Percentiles rank a stretch among this genome's conserved stretches.
phyloP scores from a whole-genome alignment of 768 basidiomycete genomes.

The Chiua virens region DNA sequence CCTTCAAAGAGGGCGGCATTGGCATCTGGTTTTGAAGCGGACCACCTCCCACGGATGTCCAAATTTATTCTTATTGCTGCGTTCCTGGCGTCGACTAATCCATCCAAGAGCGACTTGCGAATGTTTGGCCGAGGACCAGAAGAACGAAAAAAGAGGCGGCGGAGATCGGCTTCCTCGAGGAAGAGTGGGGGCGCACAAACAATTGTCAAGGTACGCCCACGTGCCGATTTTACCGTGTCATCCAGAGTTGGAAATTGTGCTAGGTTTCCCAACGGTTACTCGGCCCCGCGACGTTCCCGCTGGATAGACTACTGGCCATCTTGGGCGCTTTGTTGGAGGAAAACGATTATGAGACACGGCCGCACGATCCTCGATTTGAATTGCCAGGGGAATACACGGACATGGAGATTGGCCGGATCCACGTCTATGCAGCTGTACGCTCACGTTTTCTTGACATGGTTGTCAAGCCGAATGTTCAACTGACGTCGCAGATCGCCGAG shows the following conservation, averaged over 20 bases:
- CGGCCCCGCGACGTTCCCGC: conserved; percentile 74
- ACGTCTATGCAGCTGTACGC: conserved; percentile 59
- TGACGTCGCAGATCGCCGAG: conserved; percentile 55
- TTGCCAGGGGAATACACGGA: conserved; percentile 74
- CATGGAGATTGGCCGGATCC: conserved; percentile 64
- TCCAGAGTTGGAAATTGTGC: background rate
- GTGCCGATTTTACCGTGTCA: background rate
- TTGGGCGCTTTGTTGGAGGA: conserved; percentile 77
- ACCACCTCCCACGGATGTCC: conserved; percentile 59
- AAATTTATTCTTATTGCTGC: conserved; percentile 76
- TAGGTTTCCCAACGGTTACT: conserved; percentile 76
- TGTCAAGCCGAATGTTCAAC: background rate
- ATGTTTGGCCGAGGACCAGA: conserved; percentile 79
- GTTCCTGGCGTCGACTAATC: conserved; percentile 85
- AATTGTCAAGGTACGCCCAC: conserved; percentile 43
- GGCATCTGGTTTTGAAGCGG: conserved; percentile 20
- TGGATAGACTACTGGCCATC: conserved; percentile 80
- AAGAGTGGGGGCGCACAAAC: conserved; percentile 38
- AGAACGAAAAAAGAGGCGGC: conserved; percentile 59
- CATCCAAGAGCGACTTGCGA: conserved; percentile 72
- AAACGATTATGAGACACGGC: conserved; percentile 51
- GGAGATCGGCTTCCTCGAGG: conserved; percentile 38
- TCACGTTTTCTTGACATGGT: background rate
- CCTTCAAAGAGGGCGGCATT: conserved; percentile 3
- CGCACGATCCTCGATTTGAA: conserved; percentile 45